Base-by-base conservation (phyloP, 108 stramenopile genomes). In the Parietichytrium sp. region DNA sequence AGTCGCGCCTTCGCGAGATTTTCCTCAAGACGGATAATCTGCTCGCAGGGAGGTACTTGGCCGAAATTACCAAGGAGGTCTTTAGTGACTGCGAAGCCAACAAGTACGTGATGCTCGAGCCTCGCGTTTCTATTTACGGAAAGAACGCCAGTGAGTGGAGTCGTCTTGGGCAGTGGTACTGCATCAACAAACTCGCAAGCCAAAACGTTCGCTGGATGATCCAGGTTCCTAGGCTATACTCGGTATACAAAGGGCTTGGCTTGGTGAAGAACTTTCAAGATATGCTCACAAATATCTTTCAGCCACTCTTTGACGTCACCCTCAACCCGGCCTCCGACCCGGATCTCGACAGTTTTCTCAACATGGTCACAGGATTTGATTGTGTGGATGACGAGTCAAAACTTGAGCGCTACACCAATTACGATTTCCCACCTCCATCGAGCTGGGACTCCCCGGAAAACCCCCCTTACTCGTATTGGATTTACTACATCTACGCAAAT, bases 371-470 rank as follows among this genome's bases (percentile, higher is more conserved):
- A 8, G 99, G 95, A 4, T 94, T 99, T 80, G 99, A 99, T 87
- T 95, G 92, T 6, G 99, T 99, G 1, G 99, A 99, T 84, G 99
- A 99, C 84, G 99, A 99, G 90, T 94, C 94, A 45, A 90, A 90
- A 80, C 79, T 82, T 47, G 91, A 91, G 83, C 53, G 50, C 72
- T 36, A 8, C 29, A 4, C 81, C 31, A 25, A 38, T 51, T 52
- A 47, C 51, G 55, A 92, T 86, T 92, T 92, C 36, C 86, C 93
- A 30, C 52, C 87, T 31, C 96, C 97, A 1, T 80, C 89, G 6
- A 85, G 89, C 20, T 99, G 98, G 98, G 94, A 79, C 53, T 54
- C 48, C 12, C 54, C 90, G 16, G 85, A 95, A 3, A 94, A 94
- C 83, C 96, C 96, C 16, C 87, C 93, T 16, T 96, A 97, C 79